These are phyloP conservation scores for Populus trichocarpa DNA, from an alignment of 441 rosid genomes.

Conservation along the genomic window DNA sequence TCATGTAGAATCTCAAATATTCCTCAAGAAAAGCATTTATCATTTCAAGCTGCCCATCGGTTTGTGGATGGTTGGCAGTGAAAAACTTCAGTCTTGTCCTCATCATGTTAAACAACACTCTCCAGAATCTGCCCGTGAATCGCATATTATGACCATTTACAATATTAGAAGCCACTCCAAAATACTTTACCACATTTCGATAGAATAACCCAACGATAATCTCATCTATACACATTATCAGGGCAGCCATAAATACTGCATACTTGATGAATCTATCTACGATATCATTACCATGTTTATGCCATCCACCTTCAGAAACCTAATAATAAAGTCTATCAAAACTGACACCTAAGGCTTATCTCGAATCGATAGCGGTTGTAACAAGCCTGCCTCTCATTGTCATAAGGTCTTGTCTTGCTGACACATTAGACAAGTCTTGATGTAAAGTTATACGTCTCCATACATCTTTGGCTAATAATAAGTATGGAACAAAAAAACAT, in stretches of 20 bases:
- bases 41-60: not conserved
- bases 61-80: too few species aligned
- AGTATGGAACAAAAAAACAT: not conserved
- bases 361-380: not conserved
- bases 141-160: not conserved
- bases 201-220: not conserved
- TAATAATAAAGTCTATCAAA: constrained; percentile 21
- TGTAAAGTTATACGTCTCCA: not conserved
- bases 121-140: not conserved
- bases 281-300: not conserved
- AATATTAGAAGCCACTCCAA: not conserved
- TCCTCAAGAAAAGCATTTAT: not conserved
- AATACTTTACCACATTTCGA: not conserved
- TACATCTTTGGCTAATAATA: not conserved
- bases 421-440: not conserved
- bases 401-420: not conserved
- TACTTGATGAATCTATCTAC: not conserved
- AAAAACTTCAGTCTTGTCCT: not conserved
- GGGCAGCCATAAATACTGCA: too few species aligned
- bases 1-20: not conserved
- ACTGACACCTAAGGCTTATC: not conserved
- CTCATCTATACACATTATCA: too few species aligned
- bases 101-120: not conserved
- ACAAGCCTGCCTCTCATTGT: not conserved
- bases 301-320: not conserved